Conservation (phyloP, 2,329 filamentous ascomycete species). For the Fusarium vanettenii region DNA sequence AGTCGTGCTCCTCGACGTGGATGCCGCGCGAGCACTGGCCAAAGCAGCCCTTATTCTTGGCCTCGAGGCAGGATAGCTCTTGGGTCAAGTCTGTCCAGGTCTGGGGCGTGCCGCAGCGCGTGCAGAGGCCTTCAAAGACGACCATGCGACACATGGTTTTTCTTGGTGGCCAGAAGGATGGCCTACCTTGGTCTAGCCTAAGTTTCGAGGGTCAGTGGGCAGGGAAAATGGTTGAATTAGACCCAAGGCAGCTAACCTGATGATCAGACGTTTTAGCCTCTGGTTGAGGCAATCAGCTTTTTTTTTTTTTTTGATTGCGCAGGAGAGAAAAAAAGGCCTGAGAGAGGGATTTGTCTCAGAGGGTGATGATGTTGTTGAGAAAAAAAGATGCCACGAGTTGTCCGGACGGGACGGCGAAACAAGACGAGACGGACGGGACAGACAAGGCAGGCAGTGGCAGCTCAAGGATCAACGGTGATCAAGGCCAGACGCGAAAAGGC, state of each 20-base stretch:
- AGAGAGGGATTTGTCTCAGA: background rate
- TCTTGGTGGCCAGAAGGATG: background rate
- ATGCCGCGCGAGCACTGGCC: slow-evolving; percentile 57
- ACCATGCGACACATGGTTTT: slow-evolving; percentile 60
- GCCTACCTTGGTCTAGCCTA: background rate
- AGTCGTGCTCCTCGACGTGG: slow-evolving; percentile 55
- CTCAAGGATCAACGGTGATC: background rate
- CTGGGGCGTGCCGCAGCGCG: slow-evolving; percentile 53
- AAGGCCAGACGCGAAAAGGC: background rate
- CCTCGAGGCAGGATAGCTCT: slow-evolving; percentile 60
- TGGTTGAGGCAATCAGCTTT: background rate
- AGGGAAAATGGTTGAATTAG: background rate
- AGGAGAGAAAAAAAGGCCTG: background rate
- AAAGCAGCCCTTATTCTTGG: slow-evolving; percentile 60
- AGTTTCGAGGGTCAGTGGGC: background rate
- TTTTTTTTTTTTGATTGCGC: background rate
- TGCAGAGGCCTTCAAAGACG: slow-evolving; percentile 57
- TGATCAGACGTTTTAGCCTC: background rate
- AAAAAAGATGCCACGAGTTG: background rate
- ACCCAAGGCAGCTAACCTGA: background rate
- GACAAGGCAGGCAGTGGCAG: background rate
- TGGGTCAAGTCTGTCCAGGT: slow-evolving; percentile 59
- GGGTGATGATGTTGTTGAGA: background rate
- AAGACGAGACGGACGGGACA: background rate
- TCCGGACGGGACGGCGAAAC: background rate